Evolutionary conservation across 345 rosid species (phyloP), one percentile per base, ranked within the genome.

Genomic region (Heritiera fomes): DNA sequence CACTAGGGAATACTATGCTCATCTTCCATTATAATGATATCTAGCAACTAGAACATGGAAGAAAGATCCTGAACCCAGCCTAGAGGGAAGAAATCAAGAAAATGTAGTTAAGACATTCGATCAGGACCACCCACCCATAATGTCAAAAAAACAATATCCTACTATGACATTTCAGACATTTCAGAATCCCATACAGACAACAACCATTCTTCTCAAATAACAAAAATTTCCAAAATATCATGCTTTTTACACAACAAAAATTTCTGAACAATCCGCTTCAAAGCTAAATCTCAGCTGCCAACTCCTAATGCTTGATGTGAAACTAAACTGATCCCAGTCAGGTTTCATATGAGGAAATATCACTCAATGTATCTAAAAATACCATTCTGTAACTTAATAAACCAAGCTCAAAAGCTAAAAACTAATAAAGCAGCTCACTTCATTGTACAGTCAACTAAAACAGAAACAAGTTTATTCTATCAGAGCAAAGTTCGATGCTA

Each of bases 131-230:
- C 6, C 55, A 15, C 28, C 7, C 61, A 52, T 32, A 14, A 49
- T 70, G 28, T 49, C n/a, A 13, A 13, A 23, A 47, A 6, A 47
- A 60, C 14, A 50, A 71, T 49, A 71, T 71, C 13, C 43, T 52
- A 13, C 56, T 50, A 30, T 15, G 23, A 52, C 43, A 71, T 13
- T 50, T 6, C 41, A 32, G 23, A 52, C 43, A 71, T 13, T 50
- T 6, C 41, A 32, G 6, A 47, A 71, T 8, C 6, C 75, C 52
- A 70, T 7, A 71, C 2, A 50, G 30, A 10, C 41, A 30, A 71
- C 32, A 71, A 49, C 43, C 75, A 71, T 7, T 71, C 50, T 49
- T 71, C 75, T 70, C 59, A 50, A 28, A 30, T 11, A 47, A 70
- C 60, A 71, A 71, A 71, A 8, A 32, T 50, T 72, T 15, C 46